Percentiles rank a stretch among this genome's conserved stretches.
phyloP scores from a whole-genome alignment of 805 yeast species.

The Wickerhamomyces silvicola region DNA sequence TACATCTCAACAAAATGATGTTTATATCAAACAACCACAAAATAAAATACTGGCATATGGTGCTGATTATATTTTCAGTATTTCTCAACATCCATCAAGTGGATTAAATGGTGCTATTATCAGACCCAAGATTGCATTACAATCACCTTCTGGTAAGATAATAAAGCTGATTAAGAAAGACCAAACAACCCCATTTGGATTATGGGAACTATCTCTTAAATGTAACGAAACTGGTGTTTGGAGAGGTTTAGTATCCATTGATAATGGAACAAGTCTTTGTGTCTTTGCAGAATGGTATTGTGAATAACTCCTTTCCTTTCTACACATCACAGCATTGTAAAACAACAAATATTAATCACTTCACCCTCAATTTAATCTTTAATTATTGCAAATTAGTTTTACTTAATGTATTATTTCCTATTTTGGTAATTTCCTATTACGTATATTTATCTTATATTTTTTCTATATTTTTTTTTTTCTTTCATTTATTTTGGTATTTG shows the following conservation, averaged over 20 bases:
- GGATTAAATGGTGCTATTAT: conserved; percentile 11
- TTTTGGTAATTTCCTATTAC: not conserved
- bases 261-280: conserved; percentile 74
- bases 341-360: too few species aligned
- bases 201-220: conserved; percentile 54
- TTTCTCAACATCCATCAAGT: conserved; percentile 42
- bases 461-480: too few species aligned
- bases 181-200: conserved; percentile 39
- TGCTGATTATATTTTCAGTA: conserved; percentile 57
- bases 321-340: not conserved
- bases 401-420: not conserved
- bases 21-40: conserved; percentile 85
- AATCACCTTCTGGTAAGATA: conserved; percentile 80
- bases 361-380: too few species aligned
- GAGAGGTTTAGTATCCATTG: conserved; percentile 76
- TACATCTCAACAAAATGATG: conserved; percentile 60
- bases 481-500: too few species aligned
- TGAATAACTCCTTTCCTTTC: conserved; percentile 2
- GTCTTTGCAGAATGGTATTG: conserved; percentile 91
- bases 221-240: conserved; percentile 74
- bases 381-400: too few species aligned
- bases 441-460: too few species aligned
- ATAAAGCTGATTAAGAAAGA: conserved; percentile 50
- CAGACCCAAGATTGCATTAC: conserved; percentile 58
- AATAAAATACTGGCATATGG: conserved; percentile 49